Evolutionary conservation across 139 green algal genomes (phyloP).

Genomic region (Chlorella ohadii): DNA sequence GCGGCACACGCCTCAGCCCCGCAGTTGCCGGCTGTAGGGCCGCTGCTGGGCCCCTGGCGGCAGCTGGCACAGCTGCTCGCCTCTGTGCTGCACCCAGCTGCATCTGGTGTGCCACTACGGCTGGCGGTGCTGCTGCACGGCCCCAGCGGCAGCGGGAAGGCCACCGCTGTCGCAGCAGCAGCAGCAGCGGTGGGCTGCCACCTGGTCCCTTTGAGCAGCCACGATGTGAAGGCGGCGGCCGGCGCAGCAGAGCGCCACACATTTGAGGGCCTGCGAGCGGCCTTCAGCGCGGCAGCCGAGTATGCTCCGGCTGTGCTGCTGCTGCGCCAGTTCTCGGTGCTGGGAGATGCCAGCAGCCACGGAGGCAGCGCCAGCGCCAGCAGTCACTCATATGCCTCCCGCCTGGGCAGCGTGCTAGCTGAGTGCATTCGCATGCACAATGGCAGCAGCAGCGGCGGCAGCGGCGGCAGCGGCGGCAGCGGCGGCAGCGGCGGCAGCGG

Average conservation of each 20-base stretch:
- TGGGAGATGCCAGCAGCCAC: slow-evolving; percentile 37
- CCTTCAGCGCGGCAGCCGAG: slow-evolving; percentile 53
- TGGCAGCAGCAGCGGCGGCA: slow-evolving; percentile 16
- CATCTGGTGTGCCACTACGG: slow-evolving; percentile 46
- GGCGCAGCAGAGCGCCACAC: slow-evolving; percentile 55
- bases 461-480: neutral
- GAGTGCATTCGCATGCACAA: slow-evolving; percentile 35
- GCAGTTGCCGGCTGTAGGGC: slow-evolving; percentile 4
- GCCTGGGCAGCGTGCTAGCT: slow-evolving; percentile 48
- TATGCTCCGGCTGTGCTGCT: slow-evolving; percentile 73
- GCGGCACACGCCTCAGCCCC: neutral
- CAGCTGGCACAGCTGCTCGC: slow-evolving; percentile 41
- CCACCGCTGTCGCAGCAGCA: slow-evolving; percentile 64
- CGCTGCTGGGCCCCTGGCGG: slow-evolving; percentile 26
- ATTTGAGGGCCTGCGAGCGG: slow-evolving; percentile 56
- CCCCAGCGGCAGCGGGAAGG: slow-evolving; percentile 63
- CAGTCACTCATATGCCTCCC: slow-evolving; percentile 25
- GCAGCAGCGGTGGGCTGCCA: slow-evolving; percentile 80
- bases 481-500: neutral
- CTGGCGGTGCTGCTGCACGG: slow-evolving; percentile 71
- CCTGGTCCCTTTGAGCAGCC: slow-evolving; percentile 63
- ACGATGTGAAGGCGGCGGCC: slow-evolving; percentile 55
- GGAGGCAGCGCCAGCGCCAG: slow-evolving; percentile 15
- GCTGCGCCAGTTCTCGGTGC: slow-evolving; percentile 54
- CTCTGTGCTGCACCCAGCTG: slow-evolving; percentile 53